Evolutionary conservation across 257 asterid genomes (phyloP).

Genomic region (Striga asiatica): DNA sequence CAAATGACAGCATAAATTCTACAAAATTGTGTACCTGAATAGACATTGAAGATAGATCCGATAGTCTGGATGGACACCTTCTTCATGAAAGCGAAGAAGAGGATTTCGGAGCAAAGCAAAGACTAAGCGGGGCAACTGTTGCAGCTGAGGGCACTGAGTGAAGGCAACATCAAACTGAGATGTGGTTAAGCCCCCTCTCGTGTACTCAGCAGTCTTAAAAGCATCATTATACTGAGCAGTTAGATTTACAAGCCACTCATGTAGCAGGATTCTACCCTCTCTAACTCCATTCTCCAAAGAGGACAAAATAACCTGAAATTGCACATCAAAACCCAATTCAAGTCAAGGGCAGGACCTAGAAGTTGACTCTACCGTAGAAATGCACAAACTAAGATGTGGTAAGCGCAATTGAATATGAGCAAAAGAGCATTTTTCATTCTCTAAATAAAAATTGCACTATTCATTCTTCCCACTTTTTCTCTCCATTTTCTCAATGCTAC

Average conservation of each 20-base stretch:
- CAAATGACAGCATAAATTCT: not conserved
- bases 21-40: slow-evolving; percentile 58
- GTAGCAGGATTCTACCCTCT: slow-evolving; percentile 82
- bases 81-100: slow-evolving; percentile 96
- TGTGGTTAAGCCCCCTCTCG: slow-evolving; percentile 43
- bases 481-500: too few species aligned
- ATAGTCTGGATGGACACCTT: slow-evolving; percentile 98
- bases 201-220: slow-evolving; percentile 54
- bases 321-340: slow-evolving; percentile 6
- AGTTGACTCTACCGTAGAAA: too few species aligned
- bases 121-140: slow-evolving; percentile 77
- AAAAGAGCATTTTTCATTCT: too few species aligned
- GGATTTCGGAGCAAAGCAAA: slow-evolving; percentile 89
- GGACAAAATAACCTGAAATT: slow-evolving; percentile 67
- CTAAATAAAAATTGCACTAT: too few species aligned
- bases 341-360: too few species aligned
- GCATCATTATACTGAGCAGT: slow-evolving; percentile 86
- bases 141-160: slow-evolving; percentile 94
- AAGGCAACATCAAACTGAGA: slow-evolving; percentile 68
- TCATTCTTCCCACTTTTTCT: too few species aligned
- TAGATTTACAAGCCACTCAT: slow-evolving; percentile 97
- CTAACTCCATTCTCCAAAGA: slow-evolving; percentile 94
- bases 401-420: too few species aligned
- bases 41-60: slow-evolving; percentile 94
- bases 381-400: too few species aligned